phyloP scores from a whole-genome alignment of 2,329 filamentous ascomycete genomes.

The Camillea tinctor region DNA sequence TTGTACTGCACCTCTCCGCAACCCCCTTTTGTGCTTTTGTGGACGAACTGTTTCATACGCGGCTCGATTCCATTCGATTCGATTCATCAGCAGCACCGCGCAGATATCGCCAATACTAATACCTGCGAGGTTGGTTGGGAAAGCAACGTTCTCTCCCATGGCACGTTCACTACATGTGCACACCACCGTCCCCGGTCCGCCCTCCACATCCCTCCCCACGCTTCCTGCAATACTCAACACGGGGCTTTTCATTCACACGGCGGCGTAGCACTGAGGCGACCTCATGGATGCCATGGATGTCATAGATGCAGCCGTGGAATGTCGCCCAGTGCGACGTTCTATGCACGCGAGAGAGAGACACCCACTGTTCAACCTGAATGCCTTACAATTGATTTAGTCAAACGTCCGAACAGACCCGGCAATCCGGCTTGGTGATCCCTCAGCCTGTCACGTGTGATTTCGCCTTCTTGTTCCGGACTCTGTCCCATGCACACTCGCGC shows the following conservation, averaged over 20 bases:
- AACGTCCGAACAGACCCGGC: not conserved
- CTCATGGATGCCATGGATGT: not conserved
- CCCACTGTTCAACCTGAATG: not conserved
- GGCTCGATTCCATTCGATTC: not conserved
- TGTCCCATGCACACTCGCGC: not conserved
- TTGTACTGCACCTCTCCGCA: conserved; percentile 3
- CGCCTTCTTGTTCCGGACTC: not conserved
- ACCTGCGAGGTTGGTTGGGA: not conserved
- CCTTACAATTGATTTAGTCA: not conserved
- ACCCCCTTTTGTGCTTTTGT: not conserved
- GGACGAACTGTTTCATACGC: not conserved
- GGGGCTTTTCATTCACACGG: not conserved
- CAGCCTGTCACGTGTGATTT: not conserved
- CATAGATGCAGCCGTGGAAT: not conserved
- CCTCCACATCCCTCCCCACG: not conserved
- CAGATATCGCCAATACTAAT: not conserved
- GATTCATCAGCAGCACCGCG: too few species aligned
- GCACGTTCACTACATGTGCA: not conserved
- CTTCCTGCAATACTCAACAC: not conserved
- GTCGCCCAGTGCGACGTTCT: not conserved
- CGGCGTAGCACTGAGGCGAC: not conserved
- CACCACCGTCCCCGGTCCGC: not conserved
- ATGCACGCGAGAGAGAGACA: not conserved
- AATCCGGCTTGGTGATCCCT: not conserved
- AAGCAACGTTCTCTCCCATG: not conserved